These are phyloP conservation scores for Pulveroboletus sp. DNA, from an alignment of 768 basidiomycete genomes.

Conservation along the genomic window DNA sequence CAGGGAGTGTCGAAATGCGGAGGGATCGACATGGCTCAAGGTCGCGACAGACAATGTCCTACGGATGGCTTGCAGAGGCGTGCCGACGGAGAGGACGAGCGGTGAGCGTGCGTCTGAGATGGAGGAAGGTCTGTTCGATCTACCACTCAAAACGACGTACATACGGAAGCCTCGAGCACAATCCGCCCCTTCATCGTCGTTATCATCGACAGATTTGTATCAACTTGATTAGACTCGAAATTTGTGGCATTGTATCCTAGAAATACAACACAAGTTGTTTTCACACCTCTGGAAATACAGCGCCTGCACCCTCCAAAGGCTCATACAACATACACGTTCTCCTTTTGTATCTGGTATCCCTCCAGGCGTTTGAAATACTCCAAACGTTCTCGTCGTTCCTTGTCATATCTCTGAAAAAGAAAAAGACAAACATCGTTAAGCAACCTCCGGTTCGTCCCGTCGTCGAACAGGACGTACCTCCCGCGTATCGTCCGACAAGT, in stretches of 20 bases:
- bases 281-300: background rate
- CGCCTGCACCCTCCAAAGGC: background rate
- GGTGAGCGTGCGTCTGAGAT: background rate
- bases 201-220: background rate
- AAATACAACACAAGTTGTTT: conserved; percentile 15
- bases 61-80: conserved; percentile 8
- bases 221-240: background rate
- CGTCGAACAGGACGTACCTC: conserved; percentile 16
- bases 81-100: background rate
- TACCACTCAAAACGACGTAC: conserved; percentile 5
- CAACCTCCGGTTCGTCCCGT: background rate
- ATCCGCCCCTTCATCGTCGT: background rate
- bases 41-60: conserved; percentile 23
- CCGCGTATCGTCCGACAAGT: conserved; percentile 29
- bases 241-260: background rate
- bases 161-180: conserved; percentile 15
- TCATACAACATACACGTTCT: conserved; percentile 57
- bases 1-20: background rate
- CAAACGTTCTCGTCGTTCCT: conserved; percentile 45
- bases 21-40: conserved; percentile 20
- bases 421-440: background rate
- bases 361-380: conserved; percentile 52
- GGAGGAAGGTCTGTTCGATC: conserved; percentile 1
- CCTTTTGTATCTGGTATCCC: conserved; percentile 49
- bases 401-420: conserved; percentile 34